Base-by-base conservation (phyloP, 73 alveolate genomes). In the Paramecium caudatum region DNA sequence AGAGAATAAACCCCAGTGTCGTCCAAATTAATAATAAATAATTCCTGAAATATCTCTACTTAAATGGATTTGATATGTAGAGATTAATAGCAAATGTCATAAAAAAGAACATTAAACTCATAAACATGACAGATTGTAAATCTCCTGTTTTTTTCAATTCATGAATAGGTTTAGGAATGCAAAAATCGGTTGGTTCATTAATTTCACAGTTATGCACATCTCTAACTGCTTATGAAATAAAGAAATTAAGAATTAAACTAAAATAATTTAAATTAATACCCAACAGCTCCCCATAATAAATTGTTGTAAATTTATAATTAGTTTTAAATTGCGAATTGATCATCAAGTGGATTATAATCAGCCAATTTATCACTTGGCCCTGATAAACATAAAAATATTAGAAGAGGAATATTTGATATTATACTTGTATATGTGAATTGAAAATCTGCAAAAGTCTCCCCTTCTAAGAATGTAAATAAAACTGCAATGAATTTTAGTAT, bases 221-320 rank as follows among this genome's bases (percentile, higher is more conserved):
- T 74, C 39, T 43, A 15, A 27, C 65, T 41, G 68, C 23, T 41
- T 10, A 3, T 41, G 39, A 30, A 5, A 74, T 45, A 43, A 74
- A 27, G 34, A 3, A 30, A 65, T 30, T 65, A 5, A 32, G 30
- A 10, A 65, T 65, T n/a, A 65, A 33, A 10, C 47, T 33, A 33
- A 30, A 4, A 5, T 27, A 21, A 16, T 12, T 13, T 74, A 45
- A 6, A 21, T 13, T 19, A 12, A 27, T 74, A 74, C 62, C 88
- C 88, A n/a, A 47, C 62, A n/a, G 69, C 9, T 16, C 69, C 88
- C 88, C 88, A 74, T 9, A 74, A 8, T 45, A 74, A 12, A 37
- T 39, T 21, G 39, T 74, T 74, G 43, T 17, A 39, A 0, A 74
- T 43, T 74, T 37, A 16, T 34, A 74, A 17, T 39, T 39, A 12